Conservation (phyloP, 306 rosid genomes). For the Castanospermum australe region DNA sequence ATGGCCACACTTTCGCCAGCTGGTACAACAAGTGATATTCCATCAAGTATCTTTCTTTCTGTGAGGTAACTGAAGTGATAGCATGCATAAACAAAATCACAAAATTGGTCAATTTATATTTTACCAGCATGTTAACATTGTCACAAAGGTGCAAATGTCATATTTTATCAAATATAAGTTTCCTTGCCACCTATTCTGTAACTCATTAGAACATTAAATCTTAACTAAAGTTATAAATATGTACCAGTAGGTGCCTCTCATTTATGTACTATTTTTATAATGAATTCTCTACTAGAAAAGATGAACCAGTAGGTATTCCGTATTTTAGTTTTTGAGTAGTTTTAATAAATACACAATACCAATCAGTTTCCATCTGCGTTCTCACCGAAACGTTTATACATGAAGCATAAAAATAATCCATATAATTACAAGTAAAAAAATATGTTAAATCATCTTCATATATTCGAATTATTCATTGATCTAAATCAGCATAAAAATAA, state of each 20-base stretch:
- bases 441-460: background rate
- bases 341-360: background rate
- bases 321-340: background rate
- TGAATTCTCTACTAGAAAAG: background rate
- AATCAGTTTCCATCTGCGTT: background rate
- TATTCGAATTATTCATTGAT: background rate
- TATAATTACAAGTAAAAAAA: background rate
- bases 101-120: slow-evolving; percentile 2
- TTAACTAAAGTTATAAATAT: background rate
- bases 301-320: background rate
- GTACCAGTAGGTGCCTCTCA: background rate
- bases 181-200: background rate
- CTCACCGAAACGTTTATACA: background rate
- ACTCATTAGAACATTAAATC: background rate
- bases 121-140: slow-evolving; percentile 11
- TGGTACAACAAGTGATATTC: slow-evolving; percentile 80
- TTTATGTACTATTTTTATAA: background rate
- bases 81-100: slow-evolving; percentile 32
- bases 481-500: background rate
- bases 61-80: slow-evolving; percentile 62
- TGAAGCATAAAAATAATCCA: background rate
- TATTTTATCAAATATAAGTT: slow-evolving; percentile 6
- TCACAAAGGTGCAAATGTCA: slow-evolving; percentile 1
- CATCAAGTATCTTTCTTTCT: slow-evolving; percentile 95
- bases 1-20: slow-evolving; percentile 99